phyloP scores from a whole-genome alignment of 2,329 filamentous ascomycete genomes.

The Septoria linicola region DNA sequence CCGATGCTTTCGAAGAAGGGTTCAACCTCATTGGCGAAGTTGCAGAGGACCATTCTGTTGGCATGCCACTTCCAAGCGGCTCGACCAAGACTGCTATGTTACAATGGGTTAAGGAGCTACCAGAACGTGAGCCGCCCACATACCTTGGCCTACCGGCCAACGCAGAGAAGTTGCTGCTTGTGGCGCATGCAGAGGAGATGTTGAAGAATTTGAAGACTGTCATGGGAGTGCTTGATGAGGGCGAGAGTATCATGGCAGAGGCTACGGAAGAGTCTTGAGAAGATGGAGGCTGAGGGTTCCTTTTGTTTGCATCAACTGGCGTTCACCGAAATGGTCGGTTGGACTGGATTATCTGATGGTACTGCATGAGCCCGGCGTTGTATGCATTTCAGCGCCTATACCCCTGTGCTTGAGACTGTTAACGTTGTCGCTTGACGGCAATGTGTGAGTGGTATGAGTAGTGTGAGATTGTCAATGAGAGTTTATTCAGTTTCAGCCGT shows the following conservation, averaged over 20 bases:
- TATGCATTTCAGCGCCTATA: too few relatives aligned
- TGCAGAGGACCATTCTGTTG: conserved; percentile 41
- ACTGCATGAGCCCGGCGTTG: too few relatives aligned
- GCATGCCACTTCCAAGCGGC: conserved; percentile 71
- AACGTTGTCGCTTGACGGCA: too few relatives aligned
- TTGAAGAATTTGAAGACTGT: conserved; percentile 81
- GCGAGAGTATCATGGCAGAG: conserved; percentile 73
- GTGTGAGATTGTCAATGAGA: too few relatives aligned
- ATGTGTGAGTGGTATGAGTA: too few relatives aligned
- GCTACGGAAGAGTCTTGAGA: conserved; percentile 25
- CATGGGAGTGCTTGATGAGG: conserved; percentile 85
- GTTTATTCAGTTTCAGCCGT: too few relatives aligned
- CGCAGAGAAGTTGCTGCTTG: conserved; percentile 90
- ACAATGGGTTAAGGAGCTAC: conserved; percentile 85
- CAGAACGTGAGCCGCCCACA: conserved; percentile 92
- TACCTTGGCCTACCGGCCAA: conserved; percentile 93
- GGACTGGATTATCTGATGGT: too few relatives aligned
- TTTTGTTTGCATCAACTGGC: too few relatives aligned
- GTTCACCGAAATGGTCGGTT: too few relatives aligned
- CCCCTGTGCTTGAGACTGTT: too few relatives aligned
- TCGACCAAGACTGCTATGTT: conserved; percentile 84
- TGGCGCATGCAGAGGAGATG: conserved; percentile 82
- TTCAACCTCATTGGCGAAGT: conserved; percentile 78
- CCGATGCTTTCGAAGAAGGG: conserved; percentile 85
- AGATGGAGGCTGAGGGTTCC: too few relatives aligned